Evolutionary conservation across 2,329 filamentous ascomycete species (phyloP), one percentile per base, ranked within the genome.

Genomic region (Botryotinia convoluta): DNA sequence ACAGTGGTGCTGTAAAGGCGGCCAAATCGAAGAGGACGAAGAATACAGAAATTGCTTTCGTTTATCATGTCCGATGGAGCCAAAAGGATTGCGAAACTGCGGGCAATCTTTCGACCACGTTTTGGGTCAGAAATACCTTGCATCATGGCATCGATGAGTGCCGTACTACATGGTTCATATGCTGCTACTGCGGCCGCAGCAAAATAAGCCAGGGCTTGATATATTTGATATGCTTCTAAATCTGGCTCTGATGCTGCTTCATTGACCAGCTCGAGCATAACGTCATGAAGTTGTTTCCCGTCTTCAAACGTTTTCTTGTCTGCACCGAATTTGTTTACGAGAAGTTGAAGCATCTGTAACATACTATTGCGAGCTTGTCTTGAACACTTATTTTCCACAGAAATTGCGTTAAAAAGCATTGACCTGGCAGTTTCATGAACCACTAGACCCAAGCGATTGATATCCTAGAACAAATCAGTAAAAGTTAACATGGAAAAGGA

Each of bases 261-360:
- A 5, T 74, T 57, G 16, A 78, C 65, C 0, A 76, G 42, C 4
- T 71, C 54, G 14, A 74, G 59, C 69, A 80, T 75, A 22, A 75
- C 20, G 18, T 76, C n/a, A 22, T 78, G 64, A 14, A 77, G 51
- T 22, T 29, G 70, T 22, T 39, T 59, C 29, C 61, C 70, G 64
- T 72, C 68, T 10, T 69, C 32, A 16, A 74, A 61, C 18, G 44
- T 44, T 12, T 72, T 68, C 12, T 65, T 74, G n/a, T 75, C 51
- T 9, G 77, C 79, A 54, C 70, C 69, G 39, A 79, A 81, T 54
- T 81, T 81, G 67, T 80, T 81, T 20, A 81, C 73, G 0, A 80
- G 63, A 7, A 81, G 71, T 59, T 81, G 79, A 4, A 80, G 59
- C 39, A 77, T 74, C 37, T 73, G 75, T 7, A 80, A 67, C 68